These are phyloP conservation scores for Pythium biforme DNA, from an alignment of 352 stramenopile species.

Conservation along the genomic window DNA sequence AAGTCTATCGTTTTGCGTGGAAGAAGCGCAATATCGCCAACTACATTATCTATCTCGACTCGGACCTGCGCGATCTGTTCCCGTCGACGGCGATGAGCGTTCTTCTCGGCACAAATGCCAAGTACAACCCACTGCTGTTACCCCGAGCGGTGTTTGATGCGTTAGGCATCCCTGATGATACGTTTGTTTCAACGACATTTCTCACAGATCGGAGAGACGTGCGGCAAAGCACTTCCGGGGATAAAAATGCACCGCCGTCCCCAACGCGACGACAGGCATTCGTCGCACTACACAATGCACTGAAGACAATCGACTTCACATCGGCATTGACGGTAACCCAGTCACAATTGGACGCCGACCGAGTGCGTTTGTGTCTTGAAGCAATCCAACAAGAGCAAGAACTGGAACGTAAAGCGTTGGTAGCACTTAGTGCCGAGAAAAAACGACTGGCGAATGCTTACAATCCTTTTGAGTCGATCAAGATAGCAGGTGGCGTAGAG, in stretches of 20 bases:
- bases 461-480: conserved; percentile 60
- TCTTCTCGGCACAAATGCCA: conserved; percentile 33
- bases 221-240: not conserved
- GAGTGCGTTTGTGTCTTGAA: conserved; percentile 31
- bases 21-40: conserved; percentile 32
- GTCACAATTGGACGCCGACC: conserved; percentile 4
- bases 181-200: conserved; percentile 46
- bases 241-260: not conserved
- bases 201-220: conserved; percentile 37
- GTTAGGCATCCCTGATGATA: conserved; percentile 17
- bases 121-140: conserved; percentile 48
- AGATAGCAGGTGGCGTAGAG: conserved; percentile 49
- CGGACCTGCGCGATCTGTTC: conserved; percentile 43
- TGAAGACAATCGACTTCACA: not conserved
- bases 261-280: conserved; percentile 14
- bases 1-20: conserved; percentile 49
- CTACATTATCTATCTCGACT: conserved; percentile 48
- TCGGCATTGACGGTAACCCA: not conserved
- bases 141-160: conserved; percentile 25
- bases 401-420: conserved; percentile 28
- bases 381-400: conserved; percentile 38
- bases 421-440: conserved; percentile 9
- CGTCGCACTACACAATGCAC: conserved; percentile 7
- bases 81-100: conserved; percentile 34
- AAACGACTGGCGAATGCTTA: conserved; percentile 30